Conservation (phyloP, 345 rosid genomes). For the Alliaria petiolata region DNA sequence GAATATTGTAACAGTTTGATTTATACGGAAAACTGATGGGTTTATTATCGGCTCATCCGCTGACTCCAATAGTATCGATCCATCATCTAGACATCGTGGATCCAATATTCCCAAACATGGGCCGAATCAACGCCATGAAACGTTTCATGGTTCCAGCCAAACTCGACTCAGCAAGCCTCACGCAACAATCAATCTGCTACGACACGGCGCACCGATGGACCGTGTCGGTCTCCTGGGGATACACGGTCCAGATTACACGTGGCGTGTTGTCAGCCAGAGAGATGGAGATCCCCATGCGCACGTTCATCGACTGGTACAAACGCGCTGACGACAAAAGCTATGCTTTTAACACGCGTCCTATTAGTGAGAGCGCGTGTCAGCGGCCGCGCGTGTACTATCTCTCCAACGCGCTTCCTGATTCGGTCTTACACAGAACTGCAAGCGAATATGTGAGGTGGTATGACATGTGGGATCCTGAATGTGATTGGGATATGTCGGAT, state of each 20-base stretch:
- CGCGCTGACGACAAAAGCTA: constrained; percentile 29
- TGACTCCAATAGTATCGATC: constrained; percentile 60
- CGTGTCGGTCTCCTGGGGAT: constrained; percentile 81
- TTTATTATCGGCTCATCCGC: constrained; percentile 70
- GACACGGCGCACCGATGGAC: constrained; percentile 57
- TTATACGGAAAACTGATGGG: constrained; percentile 57
- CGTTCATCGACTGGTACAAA: constrained; percentile 61
- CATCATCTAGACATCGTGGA: constrained; percentile 68
- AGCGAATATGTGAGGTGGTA: constrained; percentile 40
- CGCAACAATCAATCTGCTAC: constrained; percentile 76
- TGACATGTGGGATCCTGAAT: constrained; percentile 21
- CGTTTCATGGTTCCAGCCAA: constrained; percentile 39
- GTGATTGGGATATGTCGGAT: constrained; percentile 44
- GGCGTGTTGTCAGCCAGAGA: constrained; percentile 49
- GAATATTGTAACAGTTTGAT: constrained; percentile 46
- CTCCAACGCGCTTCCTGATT: constrained; percentile 33
- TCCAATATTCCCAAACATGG: constrained; percentile 59
- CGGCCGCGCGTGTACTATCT: constrained; percentile 50
- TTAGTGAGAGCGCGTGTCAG: constrained; percentile 37
- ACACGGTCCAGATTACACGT: constrained; percentile 50
- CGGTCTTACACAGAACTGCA: constrained; percentile 28
- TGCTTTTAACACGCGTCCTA: constrained; percentile 58
- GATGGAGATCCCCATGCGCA: constrained; percentile 49
- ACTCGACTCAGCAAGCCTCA: constrained; percentile 59
- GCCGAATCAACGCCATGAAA: constrained; percentile 42